Evolutionary conservation across 2,329 filamentous ascomycete genomes (phyloP).

Genomic region (Cadophora gregata): DNA sequence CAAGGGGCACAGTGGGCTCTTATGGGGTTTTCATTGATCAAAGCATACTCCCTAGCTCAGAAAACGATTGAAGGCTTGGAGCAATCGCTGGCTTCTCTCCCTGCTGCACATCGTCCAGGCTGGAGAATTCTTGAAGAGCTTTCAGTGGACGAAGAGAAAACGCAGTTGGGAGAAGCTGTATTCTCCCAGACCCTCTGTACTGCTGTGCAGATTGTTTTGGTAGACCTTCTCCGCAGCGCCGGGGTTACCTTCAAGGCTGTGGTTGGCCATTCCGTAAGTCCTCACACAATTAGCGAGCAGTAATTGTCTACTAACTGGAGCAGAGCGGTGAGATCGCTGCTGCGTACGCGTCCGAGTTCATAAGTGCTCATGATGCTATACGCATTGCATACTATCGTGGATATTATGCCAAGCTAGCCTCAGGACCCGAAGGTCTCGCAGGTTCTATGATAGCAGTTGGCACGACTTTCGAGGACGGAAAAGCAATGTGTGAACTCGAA

Average conservation of each 20-base stretch:
- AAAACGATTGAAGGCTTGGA: constrained; percentile 28
- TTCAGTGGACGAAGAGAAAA: constrained; percentile 30
- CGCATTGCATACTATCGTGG: constrained; percentile 53
- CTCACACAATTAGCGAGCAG: not conserved
- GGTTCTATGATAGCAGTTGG: not conserved
- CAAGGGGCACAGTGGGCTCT: constrained; percentile 36
- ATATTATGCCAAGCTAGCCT: constrained; percentile 40
- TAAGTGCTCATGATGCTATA: constrained; percentile 45
- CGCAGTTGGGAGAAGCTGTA: constrained; percentile 34
- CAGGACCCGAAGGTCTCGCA: not conserved
- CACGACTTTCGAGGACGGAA: constrained; percentile 27
- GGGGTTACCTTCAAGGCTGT: constrained; percentile 48
- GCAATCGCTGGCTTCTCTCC: constrained; percentile 39
- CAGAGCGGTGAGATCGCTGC: constrained; percentile 53
- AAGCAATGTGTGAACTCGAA: constrained; percentile 50
- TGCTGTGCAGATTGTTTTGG: constrained; percentile 53
- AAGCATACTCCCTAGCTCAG: constrained; percentile 5
- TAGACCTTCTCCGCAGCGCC: constrained; percentile 50
- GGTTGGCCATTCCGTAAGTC: constrained; percentile 50
- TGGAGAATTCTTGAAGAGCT: constrained; percentile 33
- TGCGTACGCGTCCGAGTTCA: constrained; percentile 49
- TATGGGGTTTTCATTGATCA: constrained; percentile 33
- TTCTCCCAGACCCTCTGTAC: constrained; percentile 51
- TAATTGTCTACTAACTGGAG: not conserved
- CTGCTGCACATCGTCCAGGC: constrained; percentile 19